phyloP scores from a whole-genome alignment of 192 early-diverging fungal species.

The Mortierella hygrophila region DNA sequence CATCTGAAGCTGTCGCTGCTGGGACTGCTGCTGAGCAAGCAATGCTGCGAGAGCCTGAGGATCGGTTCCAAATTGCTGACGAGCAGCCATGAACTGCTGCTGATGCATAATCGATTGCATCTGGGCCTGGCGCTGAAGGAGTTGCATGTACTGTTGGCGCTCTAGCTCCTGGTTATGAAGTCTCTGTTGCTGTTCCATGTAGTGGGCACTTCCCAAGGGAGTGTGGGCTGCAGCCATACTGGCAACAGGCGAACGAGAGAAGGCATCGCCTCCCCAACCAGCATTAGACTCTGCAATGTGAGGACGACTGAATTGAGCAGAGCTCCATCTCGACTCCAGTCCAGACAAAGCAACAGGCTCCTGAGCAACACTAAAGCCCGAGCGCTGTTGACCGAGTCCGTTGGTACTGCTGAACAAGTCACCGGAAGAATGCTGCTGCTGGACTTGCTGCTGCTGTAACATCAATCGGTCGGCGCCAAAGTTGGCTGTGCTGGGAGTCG shows the following conservation, averaged over 20 bases:
- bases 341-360: conserved; percentile 19
- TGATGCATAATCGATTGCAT: conserved; percentile 56
- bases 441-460: conserved; percentile 44
- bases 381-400: conserved; percentile 31
- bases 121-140: conserved; percentile 43
- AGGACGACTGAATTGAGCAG: conserved; percentile 16
- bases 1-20: conserved; percentile 52
- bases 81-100: conserved; percentile 54
- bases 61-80: conserved; percentile 49
- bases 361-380: conserved; percentile 16
- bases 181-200: conserved; percentile 42
- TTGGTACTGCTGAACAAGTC: conserved; percentile 46
- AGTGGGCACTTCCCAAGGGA: conserved; percentile 34
- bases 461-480: conserved; percentile 46
- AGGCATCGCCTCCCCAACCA: conserved; percentile 44
- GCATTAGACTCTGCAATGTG: conserved; percentile 11
- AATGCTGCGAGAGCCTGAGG: conserved; percentile 43
- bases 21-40: conserved; percentile 42
- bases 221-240: conserved; percentile 35
- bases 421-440: conserved; percentile 40
- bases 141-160: conserved; percentile 51
- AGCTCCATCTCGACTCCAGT: conserved; percentile 33
- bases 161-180: conserved; percentile 57
- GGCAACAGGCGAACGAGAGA: conserved; percentile 25
- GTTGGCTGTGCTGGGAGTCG: conserved; percentile 39